Evolutionary conservation across 176 grass and related monocot genomes (phyloP).

Genomic region (Saccharum spontaneum): DNA sequence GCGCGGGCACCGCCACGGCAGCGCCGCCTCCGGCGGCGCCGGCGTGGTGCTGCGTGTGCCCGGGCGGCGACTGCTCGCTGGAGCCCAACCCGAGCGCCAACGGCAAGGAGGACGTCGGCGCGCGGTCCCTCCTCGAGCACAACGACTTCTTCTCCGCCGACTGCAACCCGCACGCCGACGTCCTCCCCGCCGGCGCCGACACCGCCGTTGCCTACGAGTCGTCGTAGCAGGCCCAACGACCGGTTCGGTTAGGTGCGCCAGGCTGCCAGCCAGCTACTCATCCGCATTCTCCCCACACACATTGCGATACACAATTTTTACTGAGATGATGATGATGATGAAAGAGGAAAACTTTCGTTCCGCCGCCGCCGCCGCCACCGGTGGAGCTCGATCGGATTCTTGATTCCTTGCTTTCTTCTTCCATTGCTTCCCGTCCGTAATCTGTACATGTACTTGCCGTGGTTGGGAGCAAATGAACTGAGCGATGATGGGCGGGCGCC

Average conservation of each 20-base stretch:
- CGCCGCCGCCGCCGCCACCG: background rate
- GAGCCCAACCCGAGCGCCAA: slow-evolving; percentile 52
- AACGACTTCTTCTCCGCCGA: slow-evolving; percentile 59
- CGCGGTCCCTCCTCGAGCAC: slow-evolving; percentile 43
- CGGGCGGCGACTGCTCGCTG: slow-evolving; percentile 41
- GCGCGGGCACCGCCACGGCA: background rate
- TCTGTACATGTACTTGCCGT: background rate
- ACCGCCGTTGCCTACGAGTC: background rate
- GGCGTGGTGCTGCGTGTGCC: slow-evolving; percentile 51
- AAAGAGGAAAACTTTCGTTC: background rate
- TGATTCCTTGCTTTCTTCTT: background rate
- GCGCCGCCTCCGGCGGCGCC: background rate
- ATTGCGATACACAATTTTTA: slow-evolving; percentile 2
- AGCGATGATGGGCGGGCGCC: background rate
- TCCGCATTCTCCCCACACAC: background rate
- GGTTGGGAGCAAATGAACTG: background rate
- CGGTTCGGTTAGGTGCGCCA: slow-evolving; percentile 16
- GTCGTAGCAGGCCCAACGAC: background rate
- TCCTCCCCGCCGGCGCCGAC: background rate
- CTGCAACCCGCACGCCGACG: slow-evolving; percentile 50
- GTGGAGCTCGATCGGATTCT: slow-evolving; percentile 11
- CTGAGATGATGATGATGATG: background rate
- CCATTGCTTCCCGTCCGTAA: background rate
- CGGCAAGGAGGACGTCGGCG: slow-evolving; percentile 47
- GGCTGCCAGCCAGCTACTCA: background rate